Base-by-base conservation (phyloP, 257 asterid species). In the Solanum paucissectum region DNA sequence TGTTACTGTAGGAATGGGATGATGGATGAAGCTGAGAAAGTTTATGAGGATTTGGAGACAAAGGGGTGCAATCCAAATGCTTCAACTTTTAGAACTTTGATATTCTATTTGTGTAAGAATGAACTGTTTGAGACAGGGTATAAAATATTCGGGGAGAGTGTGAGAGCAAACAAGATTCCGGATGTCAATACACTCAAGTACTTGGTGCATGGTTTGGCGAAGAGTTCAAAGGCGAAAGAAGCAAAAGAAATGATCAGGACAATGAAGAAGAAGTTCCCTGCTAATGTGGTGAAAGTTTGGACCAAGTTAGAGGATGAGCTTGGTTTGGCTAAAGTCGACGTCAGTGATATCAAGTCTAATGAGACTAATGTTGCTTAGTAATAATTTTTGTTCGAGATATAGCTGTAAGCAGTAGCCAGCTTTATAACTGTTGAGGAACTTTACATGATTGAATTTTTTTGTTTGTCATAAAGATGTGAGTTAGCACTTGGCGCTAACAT, bases 1-100 rank as follows among this genome's bases (percentile, higher is more conserved):
- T 89, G 94, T 91, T 95, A 95, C 83, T 92, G 94, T 87, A 69
- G 68, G 82, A 94, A 90, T 25, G 94, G 93, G 37, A 93, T 89
- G 96, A 89, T 95, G 91, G 95, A 94, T 87, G 98, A 94, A 85
- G 99, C 98, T 6, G 85, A 88, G 88, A 88, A 92, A 94, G 95
- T 93, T 9, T 97, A 91, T 64, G 91, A 89, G 73, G 97, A 92
- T 82, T 83, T 93, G 92, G 93, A 89, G 89, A 87, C 49, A 12
- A 95, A 93, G 71, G 94, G 95, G 32, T 90, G 91, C 86, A 87
- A 90, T 2, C 98, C 98, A 4, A 95, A 95, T 88, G 88, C 94
- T 0, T 94, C 96, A 7, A 97, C 98, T 55, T 95, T 90, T 86
- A 92, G 97, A 91, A 93, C 93, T 13, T 86, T 95, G 94, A 87